A percentile compares a stretch with the other conserved stretches of the same genome.
These are phyloP conservation scores for Stephanodiscus triporus DNA, from an alignment of 108 stramenopile species.

Conservation along the genomic window DNA sequence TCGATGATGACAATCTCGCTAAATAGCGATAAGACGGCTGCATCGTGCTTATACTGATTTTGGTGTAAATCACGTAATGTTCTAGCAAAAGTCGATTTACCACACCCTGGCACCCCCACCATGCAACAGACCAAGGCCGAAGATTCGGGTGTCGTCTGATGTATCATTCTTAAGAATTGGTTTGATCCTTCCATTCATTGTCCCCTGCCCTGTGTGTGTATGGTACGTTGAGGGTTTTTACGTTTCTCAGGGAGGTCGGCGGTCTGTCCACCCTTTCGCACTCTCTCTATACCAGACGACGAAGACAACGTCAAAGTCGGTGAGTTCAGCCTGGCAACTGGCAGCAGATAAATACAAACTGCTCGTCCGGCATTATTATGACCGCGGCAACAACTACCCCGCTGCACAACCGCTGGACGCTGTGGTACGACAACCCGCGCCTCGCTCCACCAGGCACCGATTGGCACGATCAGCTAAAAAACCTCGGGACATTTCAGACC, in stretches of 20 bases:
- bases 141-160: neutral
- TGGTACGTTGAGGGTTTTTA: too few species aligned
- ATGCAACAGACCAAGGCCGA: constrained; percentile 6
- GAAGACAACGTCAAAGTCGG: neutral
- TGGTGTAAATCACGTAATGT: constrained; percentile 11
- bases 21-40: neutral
- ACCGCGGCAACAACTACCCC: constrained; percentile 29
- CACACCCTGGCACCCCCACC: constrained; percentile 28
- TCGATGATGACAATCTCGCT: constrained; percentile 53
- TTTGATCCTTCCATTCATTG: too few species aligned
- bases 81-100: constrained; percentile 65
- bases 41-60: constrained; percentile 4
- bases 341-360: neutral
- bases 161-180: neutral
- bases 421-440: constrained; percentile 94
- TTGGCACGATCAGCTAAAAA: constrained; percentile 91
- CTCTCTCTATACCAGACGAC: too few species aligned
- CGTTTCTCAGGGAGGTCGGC: too few species aligned
- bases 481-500: constrained; percentile 84
- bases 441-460: constrained; percentile 70
- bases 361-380: neutral
- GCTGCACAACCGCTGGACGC: constrained; percentile 79
- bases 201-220: too few species aligned
- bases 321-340: too few species aligned
- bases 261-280: too few species aligned